These are phyloP conservation scores for Ceratocystis colombiana DNA, from an alignment of 2,329 filamentous ascomycete species.

Conservation along the genomic window DNA sequence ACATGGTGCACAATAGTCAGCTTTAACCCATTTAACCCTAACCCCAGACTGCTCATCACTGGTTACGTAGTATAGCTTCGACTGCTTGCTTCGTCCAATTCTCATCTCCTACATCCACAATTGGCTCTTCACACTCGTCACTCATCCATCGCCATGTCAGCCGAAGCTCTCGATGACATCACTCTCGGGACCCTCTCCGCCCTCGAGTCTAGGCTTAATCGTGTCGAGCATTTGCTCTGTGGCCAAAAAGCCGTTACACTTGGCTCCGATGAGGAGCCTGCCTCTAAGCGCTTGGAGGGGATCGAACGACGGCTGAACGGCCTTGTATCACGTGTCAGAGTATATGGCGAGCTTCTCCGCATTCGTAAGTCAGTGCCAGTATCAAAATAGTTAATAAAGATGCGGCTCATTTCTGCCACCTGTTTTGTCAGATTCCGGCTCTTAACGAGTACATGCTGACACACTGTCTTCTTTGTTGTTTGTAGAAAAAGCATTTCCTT, in stretches of 20 bases:
- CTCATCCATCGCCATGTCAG: slow-evolving; percentile 29
- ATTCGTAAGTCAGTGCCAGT: slow-evolving; percentile 41
- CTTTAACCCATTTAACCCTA: background rate
- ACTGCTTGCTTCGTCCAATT: background rate
- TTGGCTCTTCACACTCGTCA: background rate
- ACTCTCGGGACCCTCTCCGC: slow-evolving; percentile 46
- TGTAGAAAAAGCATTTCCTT: slow-evolving; percentile 45
- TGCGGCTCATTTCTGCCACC: background rate
- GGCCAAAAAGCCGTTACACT: slow-evolving; percentile 33
- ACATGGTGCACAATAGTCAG: background rate
- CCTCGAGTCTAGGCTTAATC: slow-evolving; percentile 48
- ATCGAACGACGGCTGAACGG: slow-evolving; percentile 46
- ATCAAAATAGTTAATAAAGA: background rate
- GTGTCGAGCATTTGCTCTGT: slow-evolving; percentile 50
- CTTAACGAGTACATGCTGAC: background rate
- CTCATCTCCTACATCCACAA: background rate
- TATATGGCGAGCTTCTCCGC: slow-evolving; percentile 50
- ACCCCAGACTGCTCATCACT: rapidly evolving
- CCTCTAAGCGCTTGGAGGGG: slow-evolving; percentile 39
- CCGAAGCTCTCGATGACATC: slow-evolving; percentile 40
- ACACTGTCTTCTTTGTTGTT: background rate
- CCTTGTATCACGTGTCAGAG: slow-evolving; percentile 43
- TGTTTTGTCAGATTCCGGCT: background rate
- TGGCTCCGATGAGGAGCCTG: slow-evolving; percentile 34
- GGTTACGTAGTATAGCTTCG: background rate